Evolutionary conservation across 768 basidiomycete genomes (phyloP).

Genomic region (Arthromyces matolae): DNA sequence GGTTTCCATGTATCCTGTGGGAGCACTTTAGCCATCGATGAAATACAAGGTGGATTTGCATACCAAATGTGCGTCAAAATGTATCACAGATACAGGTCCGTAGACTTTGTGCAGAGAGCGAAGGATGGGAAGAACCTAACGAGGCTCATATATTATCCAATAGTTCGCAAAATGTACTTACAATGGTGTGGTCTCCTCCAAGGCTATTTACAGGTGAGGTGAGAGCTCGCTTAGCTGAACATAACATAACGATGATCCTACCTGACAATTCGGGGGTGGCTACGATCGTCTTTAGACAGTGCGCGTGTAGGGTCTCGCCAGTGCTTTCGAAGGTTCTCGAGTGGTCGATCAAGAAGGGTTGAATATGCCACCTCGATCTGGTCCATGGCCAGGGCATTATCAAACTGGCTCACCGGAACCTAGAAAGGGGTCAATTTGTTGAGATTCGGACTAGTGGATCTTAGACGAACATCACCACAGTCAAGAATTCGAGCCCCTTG

Average conservation of each 20-base stretch:
- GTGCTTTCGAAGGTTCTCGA: conserved; percentile 31
- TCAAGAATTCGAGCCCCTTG: conserved; percentile 62
- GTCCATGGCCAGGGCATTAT: conserved; percentile 78
- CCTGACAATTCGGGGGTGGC: conserved; percentile 76
- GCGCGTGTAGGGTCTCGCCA: conserved; percentile 33
- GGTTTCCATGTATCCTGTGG: conserved; percentile 59
- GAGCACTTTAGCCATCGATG: background rate
- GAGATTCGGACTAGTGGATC: background rate
- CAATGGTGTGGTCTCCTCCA: conserved; percentile 89
- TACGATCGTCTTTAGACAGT: conserved; percentile 53
- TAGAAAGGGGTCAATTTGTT: conserved; percentile 21
- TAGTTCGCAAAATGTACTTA: too few relatives aligned
- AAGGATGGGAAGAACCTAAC: conserved; percentile 75
- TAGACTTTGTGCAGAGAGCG: conserved; percentile 76
- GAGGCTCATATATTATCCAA: too few relatives aligned
- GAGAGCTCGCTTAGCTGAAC: background rate
- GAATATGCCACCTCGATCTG: conserved; percentile 87
- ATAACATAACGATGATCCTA: conserved; percentile 12
- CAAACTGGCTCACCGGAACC: conserved; percentile 78
- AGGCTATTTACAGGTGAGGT: conserved; percentile 37
- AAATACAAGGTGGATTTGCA: too few relatives aligned
- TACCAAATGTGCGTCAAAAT: conserved; percentile 68
- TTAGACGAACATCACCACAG: conserved; percentile 71
- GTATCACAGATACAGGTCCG: conserved; percentile 79
- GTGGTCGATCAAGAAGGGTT: conserved; percentile 61